A percentile compares a stretch with the other conserved stretches of the same genome.
Evolutionary conservation across 2,329 filamentous ascomycete species (phyloP).

Genomic region (Diaporthe velutina): DNA sequence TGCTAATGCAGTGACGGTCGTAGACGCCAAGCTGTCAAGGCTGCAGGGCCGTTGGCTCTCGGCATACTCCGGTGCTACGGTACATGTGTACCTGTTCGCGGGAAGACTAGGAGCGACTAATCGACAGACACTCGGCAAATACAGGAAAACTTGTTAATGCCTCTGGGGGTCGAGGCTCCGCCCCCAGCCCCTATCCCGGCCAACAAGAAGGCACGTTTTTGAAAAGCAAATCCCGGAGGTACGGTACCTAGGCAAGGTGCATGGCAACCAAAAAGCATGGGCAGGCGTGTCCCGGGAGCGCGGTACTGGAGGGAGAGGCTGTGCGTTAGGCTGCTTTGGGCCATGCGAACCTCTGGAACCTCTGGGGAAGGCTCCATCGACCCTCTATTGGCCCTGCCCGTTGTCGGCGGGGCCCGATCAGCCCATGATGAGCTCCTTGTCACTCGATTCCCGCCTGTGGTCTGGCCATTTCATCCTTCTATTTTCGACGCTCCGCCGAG

Average conservation of each 20-base stretch:
- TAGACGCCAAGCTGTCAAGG: conserved; percentile 11
- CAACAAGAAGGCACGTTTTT: conserved; percentile 7
- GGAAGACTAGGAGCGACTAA: neutral
- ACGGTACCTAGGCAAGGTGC: neutral
- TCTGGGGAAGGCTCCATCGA: conserved; percentile 24
- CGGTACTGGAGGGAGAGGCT: neutral
- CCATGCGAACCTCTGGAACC: conserved; percentile 17
- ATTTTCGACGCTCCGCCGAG: conserved; percentile 22
- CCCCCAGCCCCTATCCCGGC: neutral
- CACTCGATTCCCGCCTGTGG: conserved; percentile 31
- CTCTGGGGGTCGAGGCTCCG: neutral
- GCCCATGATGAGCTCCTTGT: conserved; percentile 38
- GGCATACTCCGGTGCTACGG: neutral
- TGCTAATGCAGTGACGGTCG: neutral
- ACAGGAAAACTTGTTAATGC: neutral
- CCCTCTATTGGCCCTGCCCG: neutral
- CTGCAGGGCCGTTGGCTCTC: conserved; percentile 1
- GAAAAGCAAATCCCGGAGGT: neutral
- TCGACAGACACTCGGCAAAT: conserved; percentile 20
- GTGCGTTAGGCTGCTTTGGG: conserved; percentile 19
- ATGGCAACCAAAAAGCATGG: neutral
- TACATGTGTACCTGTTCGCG: neutral
- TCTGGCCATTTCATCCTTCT: conserved; percentile 38
- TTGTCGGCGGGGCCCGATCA: conserved; percentile 38
- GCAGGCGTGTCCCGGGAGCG: conserved; percentile 3